Evolutionary conservation across 257 asterid species (phyloP), one percentile per base, ranked within the genome.

Genomic region (Lavandula angustifolia): DNA sequence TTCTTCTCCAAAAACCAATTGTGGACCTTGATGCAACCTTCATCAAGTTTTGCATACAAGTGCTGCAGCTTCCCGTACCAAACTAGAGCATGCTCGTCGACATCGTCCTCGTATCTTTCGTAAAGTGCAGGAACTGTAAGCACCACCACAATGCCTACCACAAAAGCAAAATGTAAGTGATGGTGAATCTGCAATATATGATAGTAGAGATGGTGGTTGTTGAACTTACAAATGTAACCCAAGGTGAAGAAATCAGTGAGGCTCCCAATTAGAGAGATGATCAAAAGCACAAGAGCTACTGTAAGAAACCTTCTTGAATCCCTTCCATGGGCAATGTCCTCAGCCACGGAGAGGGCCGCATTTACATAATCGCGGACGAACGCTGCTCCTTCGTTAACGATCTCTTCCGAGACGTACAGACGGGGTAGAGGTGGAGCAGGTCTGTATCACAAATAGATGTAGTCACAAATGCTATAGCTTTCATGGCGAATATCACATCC

Each of bases 341-440:
- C 85, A 38, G 80, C 82, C n/a, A 67, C 60, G 0, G 85, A 67
- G 59, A 92, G 86, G 75, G 82, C 48, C 7, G 22, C 65, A 49
- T 92, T 92, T 16, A 84, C 63, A 73, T 57, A 82, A 49, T 64
- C 64, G 11, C 81, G 77, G 16, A 84, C 29, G 63, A 81, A 56
- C 9, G 62, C 58, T 18, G 89, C 87, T 14, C 76, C 87, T 73
- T 81, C 84, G 10, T 73, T 74, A 41, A 59, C 80, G 48, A 52
- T 81, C 76, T 89, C 97, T 62, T 89, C 97, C 4, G 96, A 82
- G 62, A 89, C 81, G 76, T 69, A 58, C 69, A 92, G 54, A 80
- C 80, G 91, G 9, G 97, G 98, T 52, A 92, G 75, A 52, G 94
- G 86, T 3, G 98, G 97, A 61, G 95, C 75, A 14, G 96, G 95